Evolutionary conservation across 2,329 filamentous ascomycete genomes (phyloP), one percentile per base, ranked within the genome.

Genomic region (Exophiala xenobiotica): DNA sequence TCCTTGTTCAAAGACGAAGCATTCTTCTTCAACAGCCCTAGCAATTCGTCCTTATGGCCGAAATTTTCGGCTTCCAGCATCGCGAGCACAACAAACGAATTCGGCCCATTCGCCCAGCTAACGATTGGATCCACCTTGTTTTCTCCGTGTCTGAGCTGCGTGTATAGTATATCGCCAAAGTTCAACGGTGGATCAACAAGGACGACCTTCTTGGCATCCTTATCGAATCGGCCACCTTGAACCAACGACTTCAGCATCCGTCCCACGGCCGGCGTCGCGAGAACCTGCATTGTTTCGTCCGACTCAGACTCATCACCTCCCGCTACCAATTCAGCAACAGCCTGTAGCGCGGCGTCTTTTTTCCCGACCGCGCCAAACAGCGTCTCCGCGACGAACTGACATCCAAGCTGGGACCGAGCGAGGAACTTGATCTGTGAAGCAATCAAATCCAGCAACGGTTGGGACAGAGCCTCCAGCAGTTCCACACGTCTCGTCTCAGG

Each of bases 161-260:
- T 82, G 67, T 92, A 97, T n/a, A 99, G 77, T 42, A 87, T 74
- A 58, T 87, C 80, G 54, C 88, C 83, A 67, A 99, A 99, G 43
- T 85, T 79, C 49, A 97, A 77, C 6, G 88, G 79, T 12, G 90
- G 90, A 42, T 90, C 83, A 2, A 87, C 78, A 63, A 87, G 79
- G 38, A 93, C 71, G 16, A 63, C 54, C 49, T 78, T 82, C 70
- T 90, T 90, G 2, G 82, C 78, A 37, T 78, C 78, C 54, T 82
- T 82, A 70, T 97, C 90, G 66, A 88, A 99, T 51, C 83, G 85
- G 20, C 95, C 93, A 35, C 93, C 93, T 48, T 90, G 86, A 19
- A 96, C 90, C 6, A 99, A 80, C 0, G 87, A 87, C 74, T 96
- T 96, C 63, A 97, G 79, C 85, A 96, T 87, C 53, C 90, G 86